phyloP scores from a whole-genome alignment of 208 protist species.

The Novymonas esmeraldas region DNA sequence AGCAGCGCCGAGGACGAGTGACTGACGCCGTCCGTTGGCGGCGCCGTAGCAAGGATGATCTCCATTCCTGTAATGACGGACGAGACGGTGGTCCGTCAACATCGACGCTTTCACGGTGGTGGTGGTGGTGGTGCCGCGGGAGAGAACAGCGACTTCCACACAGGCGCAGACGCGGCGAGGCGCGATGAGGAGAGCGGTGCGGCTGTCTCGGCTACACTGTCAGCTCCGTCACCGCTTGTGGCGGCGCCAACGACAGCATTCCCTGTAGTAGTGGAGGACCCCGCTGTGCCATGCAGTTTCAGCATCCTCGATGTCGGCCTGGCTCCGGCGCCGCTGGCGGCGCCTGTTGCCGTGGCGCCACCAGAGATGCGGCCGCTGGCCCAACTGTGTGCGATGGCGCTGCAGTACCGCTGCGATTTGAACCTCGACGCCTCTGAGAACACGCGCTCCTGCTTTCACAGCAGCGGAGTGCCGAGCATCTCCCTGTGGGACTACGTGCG shows the following conservation, averaged over 20 bases:
- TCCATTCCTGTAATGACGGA: conserved; percentile 32
- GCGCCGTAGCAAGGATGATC: conserved; percentile 11
- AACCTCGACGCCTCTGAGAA: conserved; percentile 31
- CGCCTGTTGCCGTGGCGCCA: conserved; percentile 24
- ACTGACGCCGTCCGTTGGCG: not conserved
- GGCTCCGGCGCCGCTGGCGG: conserved; percentile 12
- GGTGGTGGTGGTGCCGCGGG: conserved; percentile 3
- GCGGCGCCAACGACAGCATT: too few species aligned
- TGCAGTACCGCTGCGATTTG: conserved; percentile 70
- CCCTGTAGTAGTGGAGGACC: not conserved
- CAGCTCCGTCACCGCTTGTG: too few species aligned
- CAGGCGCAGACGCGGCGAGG: not conserved
- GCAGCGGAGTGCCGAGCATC: conserved; percentile 77
- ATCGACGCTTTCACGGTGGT: conserved; percentile 1
- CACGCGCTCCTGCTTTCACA: conserved; percentile 67
- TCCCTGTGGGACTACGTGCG: conserved; percentile 88
- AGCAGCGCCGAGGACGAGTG: too few species aligned
- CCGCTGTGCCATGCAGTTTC: conserved; percentile 19
- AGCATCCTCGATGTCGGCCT: conserved; percentile 29
- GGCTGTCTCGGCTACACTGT: not conserved
- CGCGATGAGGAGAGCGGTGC: not conserved
- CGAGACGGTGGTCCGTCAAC: conserved; percentile 31
- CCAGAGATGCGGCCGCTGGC: conserved; percentile 54
- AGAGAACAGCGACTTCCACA: conserved; percentile 3
- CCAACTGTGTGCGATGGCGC: conserved; percentile 55